Evolutionary conservation across 495 filamentous ascomycete species (phyloP).

Genomic region (Penicillium verhagenii): DNA sequence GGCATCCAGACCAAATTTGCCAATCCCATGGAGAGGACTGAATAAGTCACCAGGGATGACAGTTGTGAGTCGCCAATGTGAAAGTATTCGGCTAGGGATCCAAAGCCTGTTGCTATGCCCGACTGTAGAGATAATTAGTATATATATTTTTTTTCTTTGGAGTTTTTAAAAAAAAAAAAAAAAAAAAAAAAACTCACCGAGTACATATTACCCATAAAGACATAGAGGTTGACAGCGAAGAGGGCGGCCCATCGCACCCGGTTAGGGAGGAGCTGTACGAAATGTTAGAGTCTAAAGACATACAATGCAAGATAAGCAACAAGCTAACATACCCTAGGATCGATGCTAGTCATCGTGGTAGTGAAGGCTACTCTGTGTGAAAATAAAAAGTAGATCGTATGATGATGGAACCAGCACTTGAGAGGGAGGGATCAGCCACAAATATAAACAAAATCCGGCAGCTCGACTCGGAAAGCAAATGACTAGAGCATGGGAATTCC

Average conservation of each 20-base stretch:
- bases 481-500: conserved; percentile 1
- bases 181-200: conserved; percentile 22
- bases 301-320: not conserved
- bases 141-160: not conserved
- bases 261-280: conserved; percentile 21
- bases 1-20: conserved; percentile 51
- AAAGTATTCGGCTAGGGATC: conserved; percentile 30
- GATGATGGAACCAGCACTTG: not conserved
- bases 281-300: conserved; percentile 1
- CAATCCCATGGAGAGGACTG: conserved; percentile 37
- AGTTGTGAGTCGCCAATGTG: conserved; percentile 23
- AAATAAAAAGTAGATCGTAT: not conserved
- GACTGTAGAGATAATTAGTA: conserved; percentile 14
- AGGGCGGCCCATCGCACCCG: conserved; percentile 33
- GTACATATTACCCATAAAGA: conserved; percentile 43
- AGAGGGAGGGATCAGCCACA: not conserved
- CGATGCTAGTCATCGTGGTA: not conserved
- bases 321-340: conserved; percentile 1
- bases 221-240: conserved; percentile 35
- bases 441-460: conserved; percentile 14
- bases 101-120: conserved; percentile 36
- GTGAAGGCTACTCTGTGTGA: not conserved
- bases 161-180: no score
- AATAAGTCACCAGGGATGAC: conserved; percentile 32
- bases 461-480: conserved; percentile 7